Conservation (phyloP, 331 rosid species). For the Quercus phellos region DNA sequence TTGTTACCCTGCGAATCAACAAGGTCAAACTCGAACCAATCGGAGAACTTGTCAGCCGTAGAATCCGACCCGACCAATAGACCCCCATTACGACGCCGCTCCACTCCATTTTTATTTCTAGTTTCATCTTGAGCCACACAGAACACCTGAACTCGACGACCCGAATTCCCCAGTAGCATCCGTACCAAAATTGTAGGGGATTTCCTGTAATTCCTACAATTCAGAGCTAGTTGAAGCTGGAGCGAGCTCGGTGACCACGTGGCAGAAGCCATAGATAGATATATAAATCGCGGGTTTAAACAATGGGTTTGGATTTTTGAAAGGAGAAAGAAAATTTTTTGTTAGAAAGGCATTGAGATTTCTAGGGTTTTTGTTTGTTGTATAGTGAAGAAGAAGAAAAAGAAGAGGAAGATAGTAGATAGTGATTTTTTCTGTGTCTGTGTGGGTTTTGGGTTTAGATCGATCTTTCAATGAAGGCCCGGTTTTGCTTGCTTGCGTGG, state of each 20-base stretch:
- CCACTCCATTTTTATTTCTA: constrained; percentile 12
- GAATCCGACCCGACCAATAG: constrained; percentile 38
- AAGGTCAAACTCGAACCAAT: constrained; percentile 44
- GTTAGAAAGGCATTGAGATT: neutral
- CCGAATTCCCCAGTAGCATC: constrained; percentile 26
- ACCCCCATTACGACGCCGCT: constrained; percentile 12
- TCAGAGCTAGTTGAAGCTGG: constrained; percentile 73
- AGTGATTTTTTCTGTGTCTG: neutral
- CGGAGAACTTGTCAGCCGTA: constrained; percentile 50
- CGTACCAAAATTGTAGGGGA: constrained; percentile 33
- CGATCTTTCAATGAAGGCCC: too few relatives aligned
- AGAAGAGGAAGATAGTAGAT: neutral
- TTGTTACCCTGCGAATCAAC: constrained; percentile 36
- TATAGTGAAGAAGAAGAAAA: neutral
- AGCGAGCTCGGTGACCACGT: constrained; percentile 78
- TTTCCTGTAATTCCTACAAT: constrained; percentile 29
- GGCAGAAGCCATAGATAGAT: constrained; percentile 51
- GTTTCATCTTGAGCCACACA: constrained; percentile 31
- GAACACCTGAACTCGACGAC: constrained; percentile 37
- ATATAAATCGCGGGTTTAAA: neutral
- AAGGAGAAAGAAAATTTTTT: neutral
- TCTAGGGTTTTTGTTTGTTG: neutral
- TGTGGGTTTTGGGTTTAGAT: too few relatives aligned
- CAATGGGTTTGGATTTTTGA: neutral
- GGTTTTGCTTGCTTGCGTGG: too few relatives aligned